Base-by-base conservation (phyloP, 441 rosid genomes). In the Erodium texanum region DNA sequence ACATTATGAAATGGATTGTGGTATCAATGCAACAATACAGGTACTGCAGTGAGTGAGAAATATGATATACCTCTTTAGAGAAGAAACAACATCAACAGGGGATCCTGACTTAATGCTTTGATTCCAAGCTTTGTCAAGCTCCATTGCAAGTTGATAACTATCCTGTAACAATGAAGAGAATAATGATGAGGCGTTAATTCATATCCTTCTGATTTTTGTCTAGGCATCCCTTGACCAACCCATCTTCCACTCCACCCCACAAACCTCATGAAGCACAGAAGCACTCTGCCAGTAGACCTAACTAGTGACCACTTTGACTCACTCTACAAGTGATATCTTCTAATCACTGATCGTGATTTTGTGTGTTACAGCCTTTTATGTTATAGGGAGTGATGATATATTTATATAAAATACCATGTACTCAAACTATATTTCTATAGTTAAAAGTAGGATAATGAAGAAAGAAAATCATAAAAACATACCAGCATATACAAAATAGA, bases 61-160 rank as follows among this genome's bases (percentile, higher is more conserved):
- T 12, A 29, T 48, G 19, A 66, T 80, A 66, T 80, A 91, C 99
- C 88, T 89, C 74, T 50, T 93, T 62, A 89, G 81, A 67, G 93
- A 84, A 54, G 96, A 86, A 80, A 84, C 81, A 69, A 89, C 75
- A 74, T 89, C 89, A 68, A 84, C 70, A 9, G 89, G 74, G n/a
- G 79, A 68, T 48, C 84, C 84, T 19, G 86, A 85, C 69, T 86
- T 82, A 15, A 76, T 61, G 68, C 92, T 86, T 66, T 73, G 76
- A 58, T 82, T 77, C 90, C 92, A 84, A 56, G 95, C 90, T 68
- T 80, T 86, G 1, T 89, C 99, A 69, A 93, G 93, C 82, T 90
- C 96, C 76, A 78, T 5, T 61, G 95, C 96, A 56, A 93, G 86
- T 75, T 93, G 93, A 76, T 79, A 93, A 80, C 97, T 50, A 76